phyloP scores from a whole-genome alignment of 1,284 basidiomycete genomes.

The Ganoderma lucidum region DNA sequence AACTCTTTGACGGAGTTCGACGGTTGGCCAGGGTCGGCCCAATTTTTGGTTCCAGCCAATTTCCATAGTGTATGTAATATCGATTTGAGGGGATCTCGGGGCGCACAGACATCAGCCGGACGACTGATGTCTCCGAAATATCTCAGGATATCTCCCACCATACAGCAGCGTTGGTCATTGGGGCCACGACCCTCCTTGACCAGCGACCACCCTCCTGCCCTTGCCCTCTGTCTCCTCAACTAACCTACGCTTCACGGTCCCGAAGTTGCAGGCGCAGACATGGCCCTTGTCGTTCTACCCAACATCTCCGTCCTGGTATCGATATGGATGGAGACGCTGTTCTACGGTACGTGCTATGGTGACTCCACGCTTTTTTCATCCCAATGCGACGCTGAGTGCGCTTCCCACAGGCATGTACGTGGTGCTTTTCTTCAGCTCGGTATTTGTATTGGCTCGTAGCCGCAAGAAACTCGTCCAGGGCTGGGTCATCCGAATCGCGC shows the following conservation, averaged over 20 bases:
- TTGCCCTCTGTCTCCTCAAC: background rate
- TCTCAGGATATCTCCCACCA: too few relatives aligned
- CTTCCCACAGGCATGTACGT: background rate
- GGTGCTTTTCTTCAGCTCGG: background rate
- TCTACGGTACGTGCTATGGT: slow-evolving; percentile 3
- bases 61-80: too few relatives aligned
- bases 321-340: slow-evolving; percentile 14
- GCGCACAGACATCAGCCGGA: too few relatives aligned
- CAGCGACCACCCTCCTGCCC: background rate
- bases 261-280: background rate
- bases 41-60: too few relatives aligned
- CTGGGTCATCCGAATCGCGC: background rate
- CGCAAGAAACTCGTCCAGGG: background rate
- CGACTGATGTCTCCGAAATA: too few relatives aligned
- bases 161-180: too few relatives aligned
- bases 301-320: slow-evolving; percentile 15
- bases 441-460: background rate
- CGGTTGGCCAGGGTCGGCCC: too few relatives aligned
- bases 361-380: background rate
- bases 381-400: background rate
- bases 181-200: background rate
- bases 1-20: too few relatives aligned
- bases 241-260: too few relatives aligned
- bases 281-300: slow-evolving; percentile 8
- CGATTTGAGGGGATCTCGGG: too few relatives aligned